Evolutionary conservation across 2,329 filamentous ascomycete species (phyloP), one percentile per base, ranked within the genome.

Genomic region (Exophiala sp.): DNA sequence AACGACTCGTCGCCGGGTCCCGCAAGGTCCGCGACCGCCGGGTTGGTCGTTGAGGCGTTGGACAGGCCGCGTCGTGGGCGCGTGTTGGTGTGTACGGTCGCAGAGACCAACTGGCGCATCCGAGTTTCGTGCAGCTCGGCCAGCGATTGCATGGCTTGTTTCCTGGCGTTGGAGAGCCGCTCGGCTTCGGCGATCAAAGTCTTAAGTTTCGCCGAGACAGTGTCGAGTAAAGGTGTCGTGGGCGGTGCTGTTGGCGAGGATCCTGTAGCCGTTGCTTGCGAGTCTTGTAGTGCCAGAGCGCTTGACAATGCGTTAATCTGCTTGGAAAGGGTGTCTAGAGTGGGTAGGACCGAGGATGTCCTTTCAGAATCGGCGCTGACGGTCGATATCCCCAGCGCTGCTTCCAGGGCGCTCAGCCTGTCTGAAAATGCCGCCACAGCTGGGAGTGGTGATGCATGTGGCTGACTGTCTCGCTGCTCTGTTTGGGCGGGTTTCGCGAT

Each of bases 351-450:
- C 22, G 91, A 86, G 18, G 64, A 64, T 27, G 66, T 64, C 19
- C 19, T 18, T 19, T 64, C 58, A 39, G 70, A 60, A 50, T 69
- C 66, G 1, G 84, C 78, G 9, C 81, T 77, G 0, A 82, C 80
- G 18, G 83, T 82, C 34, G 82, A 85, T 42, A 95, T 78, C 8
- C 93, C 93, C 22, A 98, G 78, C 1, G 83, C 79, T 58, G 82
- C 82, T 71, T 98, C 93, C 41, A 98, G 73, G 23, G 85, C 73
- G 2, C 84, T 73, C 16, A 98, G 79, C 3, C 93, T 81, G 23
- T 80, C 78, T 64, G 97, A 91, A 62, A 98, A 96, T 56, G 93
- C 86, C 19, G 90, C 87, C 5, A 60, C 88, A 85, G 66, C 89
- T 86, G 27, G 83, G 81, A 29, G 96, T 74, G 21, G 86, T 43